These are phyloP conservation scores for Phytophthora macrochlamydospora DNA, from an alignment of 352 stramenopile genomes.

Conservation along the genomic window DNA sequence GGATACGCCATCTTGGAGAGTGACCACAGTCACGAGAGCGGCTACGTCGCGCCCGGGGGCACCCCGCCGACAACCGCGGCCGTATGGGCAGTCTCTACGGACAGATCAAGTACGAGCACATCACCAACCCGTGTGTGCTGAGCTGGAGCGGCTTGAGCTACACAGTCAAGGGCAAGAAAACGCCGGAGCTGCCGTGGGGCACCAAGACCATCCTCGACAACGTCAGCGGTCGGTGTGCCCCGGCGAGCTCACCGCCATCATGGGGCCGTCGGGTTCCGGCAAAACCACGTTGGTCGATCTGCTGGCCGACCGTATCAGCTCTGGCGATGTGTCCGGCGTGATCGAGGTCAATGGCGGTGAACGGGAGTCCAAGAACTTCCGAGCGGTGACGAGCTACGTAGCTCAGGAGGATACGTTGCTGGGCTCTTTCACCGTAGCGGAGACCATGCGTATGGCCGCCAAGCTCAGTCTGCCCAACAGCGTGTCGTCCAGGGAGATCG, in stretches of 20 bases:
- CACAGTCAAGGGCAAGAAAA: slow-evolving; percentile 26
- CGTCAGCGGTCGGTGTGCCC: slow-evolving; percentile 54
- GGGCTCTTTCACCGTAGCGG: slow-evolving; percentile 66
- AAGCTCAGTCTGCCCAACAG: slow-evolving; percentile 55
- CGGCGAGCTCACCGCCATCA: slow-evolving; percentile 71
- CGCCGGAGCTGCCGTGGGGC: slow-evolving; percentile 9
- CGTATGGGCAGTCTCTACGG: slow-evolving; percentile 4
- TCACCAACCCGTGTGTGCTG: slow-evolving; percentile 37
- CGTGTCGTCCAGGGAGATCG: slow-evolving; percentile 32
- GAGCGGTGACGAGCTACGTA: slow-evolving; percentile 62
- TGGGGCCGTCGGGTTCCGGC: slow-evolving; percentile 62
- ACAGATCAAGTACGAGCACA: slow-evolving; percentile 23
- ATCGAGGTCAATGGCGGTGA: slow-evolving; percentile 60
- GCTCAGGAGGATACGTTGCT: slow-evolving; percentile 69
- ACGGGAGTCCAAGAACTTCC: slow-evolving; percentile 44
- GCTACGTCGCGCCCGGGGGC: slow-evolving; percentile 1
- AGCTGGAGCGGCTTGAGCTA: slow-evolving; percentile 55
- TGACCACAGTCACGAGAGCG: slow-evolving; percentile 14
- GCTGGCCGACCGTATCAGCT: slow-evolving; percentile 61
- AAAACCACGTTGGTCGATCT: slow-evolving; percentile 75
- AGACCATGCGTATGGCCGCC: slow-evolving; percentile 71
- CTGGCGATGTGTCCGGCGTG: slow-evolving; percentile 41
- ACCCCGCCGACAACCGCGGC: neutral
- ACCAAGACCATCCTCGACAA: slow-evolving; percentile 56
- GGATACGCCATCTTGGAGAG: slow-evolving; percentile 23